Evolutionary conservation across 78 protist species (phyloP).

Genomic region (Dictyostelium citrinum): DNA sequence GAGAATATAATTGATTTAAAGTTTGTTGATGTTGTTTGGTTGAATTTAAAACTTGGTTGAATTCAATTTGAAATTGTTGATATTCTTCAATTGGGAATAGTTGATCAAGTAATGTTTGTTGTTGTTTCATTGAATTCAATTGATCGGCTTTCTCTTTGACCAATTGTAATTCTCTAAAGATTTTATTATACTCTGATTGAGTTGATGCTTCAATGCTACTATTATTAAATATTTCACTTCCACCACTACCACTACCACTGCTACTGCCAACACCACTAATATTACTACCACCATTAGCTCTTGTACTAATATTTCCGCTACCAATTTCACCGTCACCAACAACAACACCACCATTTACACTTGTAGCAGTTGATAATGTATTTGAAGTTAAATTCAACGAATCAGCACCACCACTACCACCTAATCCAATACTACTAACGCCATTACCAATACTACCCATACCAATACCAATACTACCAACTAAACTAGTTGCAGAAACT

Average conservation of each 20-base stretch:
- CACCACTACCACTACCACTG: not conserved
- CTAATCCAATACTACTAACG: not conserved
- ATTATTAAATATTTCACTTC: not conserved
- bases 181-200: not conserved
- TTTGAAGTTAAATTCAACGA: not conserved
- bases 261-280: not conserved
- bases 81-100: not conserved
- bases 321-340: not conserved
- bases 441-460: not conserved
- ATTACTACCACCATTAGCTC: not conserved
- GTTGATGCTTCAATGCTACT: not conserved
- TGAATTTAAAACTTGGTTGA: not conserved
- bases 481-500: not conserved
- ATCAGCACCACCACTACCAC: not conserved
- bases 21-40: not conserved
- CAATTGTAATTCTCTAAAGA: not conserved
- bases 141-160: not conserved
- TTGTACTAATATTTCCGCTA: not conserved
- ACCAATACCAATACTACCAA: not conserved
- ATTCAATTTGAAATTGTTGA: not conserved
- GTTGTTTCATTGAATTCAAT: not conserved
- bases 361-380: not conserved
- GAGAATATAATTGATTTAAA: not conserved
- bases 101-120: not conserved
- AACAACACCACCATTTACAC: not conserved